These are phyloP conservation scores for Fusarium sp. DNA, from an alignment of 2,329 filamentous ascomycete genomes.

Conservation along the genomic window DNA sequence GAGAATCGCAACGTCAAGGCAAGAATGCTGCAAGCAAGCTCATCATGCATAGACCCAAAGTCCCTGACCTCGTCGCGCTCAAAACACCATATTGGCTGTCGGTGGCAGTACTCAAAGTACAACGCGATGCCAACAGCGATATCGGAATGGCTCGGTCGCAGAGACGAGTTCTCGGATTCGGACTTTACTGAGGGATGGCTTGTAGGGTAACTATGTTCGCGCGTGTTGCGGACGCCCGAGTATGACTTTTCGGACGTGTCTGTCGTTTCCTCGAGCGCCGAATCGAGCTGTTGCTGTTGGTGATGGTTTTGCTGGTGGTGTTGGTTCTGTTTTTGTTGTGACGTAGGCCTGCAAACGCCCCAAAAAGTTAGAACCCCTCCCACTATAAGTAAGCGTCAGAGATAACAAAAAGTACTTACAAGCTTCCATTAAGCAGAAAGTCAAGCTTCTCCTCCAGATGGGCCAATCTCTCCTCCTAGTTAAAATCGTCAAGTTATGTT, in stretches of 20 bases:
- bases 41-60: conserved; percentile 48
- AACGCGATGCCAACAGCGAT: conserved; percentile 48
- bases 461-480: conserved; percentile 60
- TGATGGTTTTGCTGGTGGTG: not conserved
- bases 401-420: conserved; percentile 33
- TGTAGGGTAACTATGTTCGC: conserved; percentile 35
- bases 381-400: conserved; percentile 7
- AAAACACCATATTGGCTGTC: conserved; percentile 57
- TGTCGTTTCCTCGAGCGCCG: conserved; percentile 44
- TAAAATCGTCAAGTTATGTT: conserved; percentile 30
- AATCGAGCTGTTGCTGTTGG: conserved; percentile 34
- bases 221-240: conserved; percentile 43
- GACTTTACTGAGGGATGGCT: conserved; percentile 41
- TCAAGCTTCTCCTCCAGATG: conserved; percentile 62
- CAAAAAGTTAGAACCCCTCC: conserved; percentile 41
- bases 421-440: conserved; percentile 56
- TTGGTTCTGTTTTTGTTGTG: conserved; percentile 27
- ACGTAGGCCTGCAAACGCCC: conserved; percentile 41
- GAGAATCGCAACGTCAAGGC: conserved; percentile 53
- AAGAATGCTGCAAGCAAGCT: conserved; percentile 54
- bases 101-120: conserved; percentile 55
- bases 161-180: conserved; percentile 40
- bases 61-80: conserved; percentile 53
- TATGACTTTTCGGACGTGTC: conserved; percentile 48
- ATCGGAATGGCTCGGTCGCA: conserved; percentile 45